A percentile compares a stretch with the other conserved stretches of the same genome.
Evolutionary conservation across 768 basidiomycete species (phyloP).

Genomic region (Flagelloscypha sp.): DNA sequence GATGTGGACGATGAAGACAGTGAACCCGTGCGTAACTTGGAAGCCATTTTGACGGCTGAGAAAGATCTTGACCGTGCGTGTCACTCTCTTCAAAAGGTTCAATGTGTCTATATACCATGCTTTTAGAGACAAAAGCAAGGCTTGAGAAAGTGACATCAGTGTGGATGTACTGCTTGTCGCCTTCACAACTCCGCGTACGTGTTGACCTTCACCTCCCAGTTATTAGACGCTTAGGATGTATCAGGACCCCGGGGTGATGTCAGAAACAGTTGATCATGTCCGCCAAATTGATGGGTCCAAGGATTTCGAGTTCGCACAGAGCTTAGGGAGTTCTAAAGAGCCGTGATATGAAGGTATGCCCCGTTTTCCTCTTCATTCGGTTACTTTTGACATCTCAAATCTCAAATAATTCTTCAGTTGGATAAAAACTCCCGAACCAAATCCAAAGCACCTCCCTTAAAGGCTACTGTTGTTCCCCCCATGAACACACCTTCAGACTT

Average conservation of each 20-base stretch:
- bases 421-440: too few relatives aligned
- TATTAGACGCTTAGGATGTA: conserved; percentile 3
- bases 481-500: conserved; percentile 5
- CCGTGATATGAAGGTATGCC: conserved; percentile 37
- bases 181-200: conserved; percentile 52
- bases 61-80: conserved; percentile 54
- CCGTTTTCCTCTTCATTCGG: neutral
- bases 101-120: neutral
- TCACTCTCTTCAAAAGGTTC: neutral
- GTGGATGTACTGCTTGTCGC: conserved; percentile 67
- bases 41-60: conserved; percentile 55
- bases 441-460: conserved; percentile 3
- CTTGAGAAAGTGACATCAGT: conserved; percentile 47
- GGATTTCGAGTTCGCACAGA: conserved; percentile 29
- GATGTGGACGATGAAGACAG: conserved; percentile 31
- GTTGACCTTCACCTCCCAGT: neutral
- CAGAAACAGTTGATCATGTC: conserved; percentile 28
- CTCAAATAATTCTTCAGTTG: too few relatives aligned
- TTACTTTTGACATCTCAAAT: conserved; percentile 1
- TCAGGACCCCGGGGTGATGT: conserved; percentile 42
- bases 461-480: conserved; percentile 1
- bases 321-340: conserved; percentile 41
- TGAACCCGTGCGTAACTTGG: conserved; percentile 33
- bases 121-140: conserved; percentile 42
- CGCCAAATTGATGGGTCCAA: conserved; percentile 32